Evolutionary conservation across 768 basidiomycete species (phyloP).

Genomic region (Kockovaella imperatae): DNA sequence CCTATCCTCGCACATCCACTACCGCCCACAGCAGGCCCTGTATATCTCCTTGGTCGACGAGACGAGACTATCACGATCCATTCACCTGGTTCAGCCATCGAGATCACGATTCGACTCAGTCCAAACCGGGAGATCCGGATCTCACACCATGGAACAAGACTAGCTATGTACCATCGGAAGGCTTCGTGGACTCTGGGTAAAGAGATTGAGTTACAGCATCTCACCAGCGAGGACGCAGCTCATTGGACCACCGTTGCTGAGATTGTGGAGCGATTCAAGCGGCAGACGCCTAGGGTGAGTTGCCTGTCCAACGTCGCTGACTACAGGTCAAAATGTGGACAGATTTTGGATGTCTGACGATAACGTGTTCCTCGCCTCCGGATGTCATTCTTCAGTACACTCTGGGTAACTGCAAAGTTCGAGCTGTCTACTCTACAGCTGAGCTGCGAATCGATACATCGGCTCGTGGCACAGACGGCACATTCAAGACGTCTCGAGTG

Average conservation of each 20-base stretch:
- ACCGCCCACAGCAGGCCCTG: constrained; percentile 6
- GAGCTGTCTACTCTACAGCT: background rate
- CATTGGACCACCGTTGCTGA: constrained; percentile 16
- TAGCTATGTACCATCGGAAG: background rate
- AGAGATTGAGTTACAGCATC: background rate
- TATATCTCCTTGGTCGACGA: background rate
- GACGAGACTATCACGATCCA: too few relatives aligned
- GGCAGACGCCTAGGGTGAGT: constrained; percentile 23
- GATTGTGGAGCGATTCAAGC: constrained; percentile 22
- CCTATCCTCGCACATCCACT: constrained; percentile 16
- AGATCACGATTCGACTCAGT: background rate
- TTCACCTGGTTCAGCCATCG: too few relatives aligned
- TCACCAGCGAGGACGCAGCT: constrained; percentile 4
- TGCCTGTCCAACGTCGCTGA: background rate
- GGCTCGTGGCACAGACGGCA: too few relatives aligned
- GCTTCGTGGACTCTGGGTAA: background rate
- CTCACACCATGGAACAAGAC: background rate
- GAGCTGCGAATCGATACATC: too few relatives aligned
- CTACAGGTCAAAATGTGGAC: constrained; percentile 26
- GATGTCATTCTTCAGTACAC: constrained; percentile 21
- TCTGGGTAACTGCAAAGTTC: background rate
- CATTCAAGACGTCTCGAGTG: too few relatives aligned
- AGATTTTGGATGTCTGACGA: constrained; percentile 16
- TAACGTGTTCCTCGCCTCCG: constrained; percentile 33
- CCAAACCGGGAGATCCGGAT: background rate